Evolutionary conservation across 2,329 filamentous ascomycete genomes (phyloP), one percentile per base, ranked within the genome.

Genomic region (Botrytis porri): DNA sequence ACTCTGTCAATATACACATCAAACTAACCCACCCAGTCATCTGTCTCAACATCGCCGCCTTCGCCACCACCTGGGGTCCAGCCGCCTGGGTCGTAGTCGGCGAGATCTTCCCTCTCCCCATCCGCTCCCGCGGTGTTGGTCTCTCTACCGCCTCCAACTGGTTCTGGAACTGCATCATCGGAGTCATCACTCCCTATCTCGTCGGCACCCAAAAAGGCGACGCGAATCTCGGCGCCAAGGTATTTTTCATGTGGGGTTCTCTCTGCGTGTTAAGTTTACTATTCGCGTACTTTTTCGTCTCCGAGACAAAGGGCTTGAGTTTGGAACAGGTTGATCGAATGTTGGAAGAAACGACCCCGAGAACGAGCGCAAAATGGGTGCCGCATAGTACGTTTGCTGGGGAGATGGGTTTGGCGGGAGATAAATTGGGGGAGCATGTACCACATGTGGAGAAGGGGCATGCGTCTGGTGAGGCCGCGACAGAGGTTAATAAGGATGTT

Each of bases 41-140:
- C 81, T 92, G 90, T 84, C 65, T 97, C 85, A 96, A 94, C 87
- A 95, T 97, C 86, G 94, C 94, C 88, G 95, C 92, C 87, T 97
- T 97, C 82, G 94, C 94, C 74, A 90, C 88, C 73, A 97, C 94
- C 76, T 97, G 93, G 94, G 94, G 94, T 70, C 93, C 93, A 16
- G 76, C 73, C 51, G 88, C 92, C 65, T 94, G 92, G 92, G 89
- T 92, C 70, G 87, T 97, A 78, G 95, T 96, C 79, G 94, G 94
- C 81, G 94, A 97, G 85, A 92, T 96, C 83, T 97, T 92, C 88
- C 93, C 94, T 73, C 89, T 97, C 70, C 93, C 93, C 75, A 95
- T 97, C 83, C 93, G 94, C 79, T 92, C 94, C 59, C 92, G 93
- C 77, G 94, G 94, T 84, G 93, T 97, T 74, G 93, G 88, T 78